Base-by-base conservation (phyloP, 2,329 filamentous ascomycete species). In the Fusarium sp. region DNA sequence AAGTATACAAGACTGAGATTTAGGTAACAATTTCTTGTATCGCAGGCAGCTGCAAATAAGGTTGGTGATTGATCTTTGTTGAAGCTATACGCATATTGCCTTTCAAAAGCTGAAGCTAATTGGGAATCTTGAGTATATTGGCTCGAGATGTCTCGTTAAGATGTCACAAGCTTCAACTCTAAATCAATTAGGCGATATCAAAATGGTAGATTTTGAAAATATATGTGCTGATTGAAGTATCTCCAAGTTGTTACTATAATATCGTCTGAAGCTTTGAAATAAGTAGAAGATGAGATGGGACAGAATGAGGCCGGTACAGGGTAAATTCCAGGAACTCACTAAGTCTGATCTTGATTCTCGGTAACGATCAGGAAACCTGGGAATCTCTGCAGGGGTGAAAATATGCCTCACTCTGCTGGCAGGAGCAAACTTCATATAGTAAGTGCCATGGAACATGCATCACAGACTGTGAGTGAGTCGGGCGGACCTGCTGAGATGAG, bases 41-140 rank as follows among this genome's bases (percentile, higher is more conserved):
- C 20, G 18, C 3, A 22, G 38, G 38, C 20, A 39, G 38, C 38
- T 22, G 3, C 20, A 39, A 22, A 22, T 39, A 22, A 39, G 38
- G 11, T 39, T 39, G 7, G 6, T 39, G 11, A 39, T 39, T 22
- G 38, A 41, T 41, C 13, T 14, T 41, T 14, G 8, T 9, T 14
- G 22, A 14, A 22, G 12, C 38, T 22, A 41, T 22, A 8, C 13
- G 12, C 20, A 22, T 41, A 41, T 41, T 41, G 38, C 12, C 20
- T 41, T 41, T 8, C 20, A 41, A 41, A 41, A 22, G 13, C 38
- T 6, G 22, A 41, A 41, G 38, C 22, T 22, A 22, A 14, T 41
- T 14, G 0, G 38, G 8, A 22, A 8, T 13, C 18, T 22, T 41
- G 13, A 8, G 12, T 5, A 0, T 3, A 41, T 22, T 1, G 14